These are phyloP conservation scores for Pseudotsuga menziesii DNA, from an alignment of 75 land plant species.

Conservation along the genomic window DNA sequence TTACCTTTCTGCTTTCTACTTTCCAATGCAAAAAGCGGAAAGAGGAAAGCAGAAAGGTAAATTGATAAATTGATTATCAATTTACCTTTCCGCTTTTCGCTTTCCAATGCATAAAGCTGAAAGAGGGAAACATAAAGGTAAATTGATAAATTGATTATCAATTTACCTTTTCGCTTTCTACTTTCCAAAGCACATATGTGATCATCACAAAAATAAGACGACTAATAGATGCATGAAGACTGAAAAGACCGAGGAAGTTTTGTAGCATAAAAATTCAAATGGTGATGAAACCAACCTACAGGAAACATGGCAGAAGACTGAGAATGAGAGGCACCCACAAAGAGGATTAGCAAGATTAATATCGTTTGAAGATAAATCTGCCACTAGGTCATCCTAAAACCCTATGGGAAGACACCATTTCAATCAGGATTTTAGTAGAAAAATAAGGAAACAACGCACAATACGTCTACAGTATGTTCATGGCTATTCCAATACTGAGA, in stretches of 20 bases:
- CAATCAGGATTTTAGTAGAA: not conserved
- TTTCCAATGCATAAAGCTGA: no score
- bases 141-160: no score
- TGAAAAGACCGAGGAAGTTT: not conserved
- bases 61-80: no score
- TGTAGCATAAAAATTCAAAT: no score
- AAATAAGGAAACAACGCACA: not conserved
- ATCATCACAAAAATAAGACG: not conserved
- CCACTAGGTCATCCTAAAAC: not conserved
- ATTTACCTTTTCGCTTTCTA: no score
- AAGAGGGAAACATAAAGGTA: no score
- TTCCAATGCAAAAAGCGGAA: no score
- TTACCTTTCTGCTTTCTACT: no score
- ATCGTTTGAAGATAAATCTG: not conserved
- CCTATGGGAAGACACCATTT: not conserved
- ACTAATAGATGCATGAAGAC: not conserved
- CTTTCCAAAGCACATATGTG: not conserved
- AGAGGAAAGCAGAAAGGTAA: no score
- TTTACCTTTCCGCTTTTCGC: no score
- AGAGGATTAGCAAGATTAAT: not conserved
- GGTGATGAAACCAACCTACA: not conserved
- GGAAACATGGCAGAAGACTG: conserved; percentile 3
- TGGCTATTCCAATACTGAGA: not conserved
- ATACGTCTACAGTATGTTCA: not conserved
- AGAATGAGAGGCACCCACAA: not conserved